These are phyloP conservation scores for Vitis hybrid DNA, from an alignment of 177 flowering plant genomes.

Conservation along the genomic window DNA sequence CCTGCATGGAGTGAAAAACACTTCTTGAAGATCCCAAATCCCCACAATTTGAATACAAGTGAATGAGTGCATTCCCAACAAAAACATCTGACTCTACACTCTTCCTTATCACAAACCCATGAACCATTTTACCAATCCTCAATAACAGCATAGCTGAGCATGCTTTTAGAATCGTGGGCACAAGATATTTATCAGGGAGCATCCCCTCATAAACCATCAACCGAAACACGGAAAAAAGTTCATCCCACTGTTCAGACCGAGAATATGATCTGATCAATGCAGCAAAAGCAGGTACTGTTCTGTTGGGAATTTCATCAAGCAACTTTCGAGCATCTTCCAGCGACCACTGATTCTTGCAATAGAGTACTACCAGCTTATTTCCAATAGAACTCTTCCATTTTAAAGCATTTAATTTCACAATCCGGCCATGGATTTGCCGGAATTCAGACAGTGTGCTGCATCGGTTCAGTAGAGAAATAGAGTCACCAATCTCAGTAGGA, in stretches of 20 bases:
- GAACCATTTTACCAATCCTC: slow-evolving; percentile 40
- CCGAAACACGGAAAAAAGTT: slow-evolving; percentile 25
- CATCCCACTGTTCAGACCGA: slow-evolving; percentile 33
- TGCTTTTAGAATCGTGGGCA: slow-evolving; percentile 50
- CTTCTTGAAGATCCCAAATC: slow-evolving; percentile 23
- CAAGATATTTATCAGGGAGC: slow-evolving; percentile 41
- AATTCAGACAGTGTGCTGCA: slow-evolving; percentile 10
- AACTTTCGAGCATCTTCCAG: slow-evolving; percentile 34
- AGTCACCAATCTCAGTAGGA: slow-evolving; percentile 17
- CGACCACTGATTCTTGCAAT: slow-evolving; percentile 18
- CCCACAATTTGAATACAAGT: slow-evolving; percentile 49
- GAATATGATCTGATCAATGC: slow-evolving; percentile 39
- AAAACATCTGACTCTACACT: slow-evolving; percentile 35
- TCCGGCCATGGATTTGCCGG: slow-evolving; percentile 36
- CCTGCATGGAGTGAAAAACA: slow-evolving; percentile 38
- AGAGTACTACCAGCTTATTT: slow-evolving; percentile 26
- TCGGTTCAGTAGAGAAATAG: slow-evolving; percentile 18
- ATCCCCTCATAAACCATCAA: slow-evolving; percentile 42
- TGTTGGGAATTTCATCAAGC: slow-evolving; percentile 36
- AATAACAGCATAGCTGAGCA: slow-evolving; percentile 29
- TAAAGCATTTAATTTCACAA: slow-evolving; percentile 30
- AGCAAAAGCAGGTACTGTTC: slow-evolving; percentile 28
- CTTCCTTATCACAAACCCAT: slow-evolving; percentile 41
- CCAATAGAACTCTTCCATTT: slow-evolving; percentile 14
- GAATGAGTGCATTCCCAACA: slow-evolving; percentile 49